These are phyloP conservation scores for Fusarium abutilonis DNA, from an alignment of 2,329 filamentous ascomycete species.

Conservation along the genomic window DNA sequence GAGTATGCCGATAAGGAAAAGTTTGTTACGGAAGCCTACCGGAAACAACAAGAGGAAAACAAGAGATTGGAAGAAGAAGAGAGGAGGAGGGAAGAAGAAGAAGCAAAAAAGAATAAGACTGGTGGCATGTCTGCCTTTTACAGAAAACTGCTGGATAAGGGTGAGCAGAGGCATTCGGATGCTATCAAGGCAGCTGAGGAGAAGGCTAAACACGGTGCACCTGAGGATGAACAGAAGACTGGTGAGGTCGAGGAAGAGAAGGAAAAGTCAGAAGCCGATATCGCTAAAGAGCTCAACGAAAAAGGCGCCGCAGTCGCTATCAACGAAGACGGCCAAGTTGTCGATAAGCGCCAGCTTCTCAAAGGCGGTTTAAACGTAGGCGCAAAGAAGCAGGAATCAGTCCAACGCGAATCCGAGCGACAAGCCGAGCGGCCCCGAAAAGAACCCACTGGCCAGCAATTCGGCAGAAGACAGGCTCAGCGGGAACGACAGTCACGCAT, in stretches of 20 bases:
- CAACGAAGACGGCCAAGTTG: slow-evolving; percentile 85
- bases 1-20: slow-evolving; percentile 85
- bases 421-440: slow-evolving; percentile 46
- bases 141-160: slow-evolving; percentile 75
- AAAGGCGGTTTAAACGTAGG: slow-evolving; percentile 79
- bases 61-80: slow-evolving; percentile 76
- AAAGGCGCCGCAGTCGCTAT: slow-evolving; percentile 70
- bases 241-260: slow-evolving; percentile 64
- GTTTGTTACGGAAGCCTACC: slow-evolving; percentile 87
- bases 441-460: slow-evolving; percentile 54
- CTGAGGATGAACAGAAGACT: slow-evolving; percentile 46
- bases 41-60: slow-evolving; percentile 81
- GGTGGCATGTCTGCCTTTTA: slow-evolving; percentile 84
- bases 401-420: slow-evolving; percentile 38
- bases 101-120: slow-evolving; percentile 69
- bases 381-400: slow-evolving; percentile 66
- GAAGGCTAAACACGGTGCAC: slow-evolving; percentile 55
- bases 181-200: slow-evolving; percentile 73
- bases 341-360: slow-evolving; percentile 84
- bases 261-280: slow-evolving; percentile 68
- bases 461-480: slow-evolving; percentile 70
- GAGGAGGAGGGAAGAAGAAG: slow-evolving; percentile 69
- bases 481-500: slow-evolving; percentile 80
- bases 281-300: slow-evolving; percentile 74
- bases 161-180: slow-evolving; percentile 75